phyloP scores from a whole-genome alignment of 345 rosid genomes.

The Eucalyptus cladocalyx region DNA sequence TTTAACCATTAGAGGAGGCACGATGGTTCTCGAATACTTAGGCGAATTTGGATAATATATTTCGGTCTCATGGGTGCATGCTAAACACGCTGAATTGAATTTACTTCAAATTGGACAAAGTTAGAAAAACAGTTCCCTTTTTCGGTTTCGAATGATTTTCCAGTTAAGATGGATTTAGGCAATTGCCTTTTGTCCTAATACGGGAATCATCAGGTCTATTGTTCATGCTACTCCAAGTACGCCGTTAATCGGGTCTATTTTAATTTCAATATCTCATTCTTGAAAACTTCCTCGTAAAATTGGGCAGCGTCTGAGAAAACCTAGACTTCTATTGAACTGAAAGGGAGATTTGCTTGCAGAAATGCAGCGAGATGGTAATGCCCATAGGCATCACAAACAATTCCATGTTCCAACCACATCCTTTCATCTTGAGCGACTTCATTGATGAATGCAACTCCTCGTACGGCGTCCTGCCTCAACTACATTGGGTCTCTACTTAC shows the following conservation, averaged over 20 bases:
- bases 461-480: constrained; percentile 30
- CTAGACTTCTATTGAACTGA: background rate
- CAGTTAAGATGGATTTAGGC: background rate
- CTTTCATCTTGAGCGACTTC: constrained; percentile 4
- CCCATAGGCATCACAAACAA: constrained; percentile 17
- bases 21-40: background rate
- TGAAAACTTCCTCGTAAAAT: background rate
- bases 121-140: background rate
- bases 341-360: background rate
- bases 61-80: background rate
- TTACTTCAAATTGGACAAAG: background rate
- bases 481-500: constrained; percentile 40
- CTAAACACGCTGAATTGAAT: background rate
- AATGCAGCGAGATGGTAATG: constrained; percentile 45
- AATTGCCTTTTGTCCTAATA: background rate
- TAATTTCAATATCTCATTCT: background rate
- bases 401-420: constrained; percentile 18
- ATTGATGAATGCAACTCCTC: background rate
- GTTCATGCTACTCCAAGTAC: background rate
- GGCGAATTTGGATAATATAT: background rate
- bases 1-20: constrained; percentile 1
- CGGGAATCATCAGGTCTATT: background rate
- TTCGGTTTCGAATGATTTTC: background rate
- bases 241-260: background rate
- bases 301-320: background rate